Percentiles rank a stretch among this genome's conserved stretches.
phyloP scores from a whole-genome alignment of 1,139 yeast species.

The Nematodospora anomalae region DNA sequence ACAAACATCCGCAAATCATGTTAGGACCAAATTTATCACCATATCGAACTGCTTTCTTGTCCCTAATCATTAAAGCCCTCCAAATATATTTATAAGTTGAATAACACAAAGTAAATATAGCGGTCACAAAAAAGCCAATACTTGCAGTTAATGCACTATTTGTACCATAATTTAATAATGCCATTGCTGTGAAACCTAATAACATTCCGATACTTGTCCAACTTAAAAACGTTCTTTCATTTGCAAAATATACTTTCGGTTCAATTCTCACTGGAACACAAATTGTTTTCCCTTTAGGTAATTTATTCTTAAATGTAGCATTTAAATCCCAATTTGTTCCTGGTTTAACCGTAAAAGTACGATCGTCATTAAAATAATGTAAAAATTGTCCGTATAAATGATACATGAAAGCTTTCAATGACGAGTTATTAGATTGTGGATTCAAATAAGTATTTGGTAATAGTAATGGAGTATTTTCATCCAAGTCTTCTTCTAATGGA shows the following conservation, averaged over 20 bases:
- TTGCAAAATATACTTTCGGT: constrained; percentile 83
- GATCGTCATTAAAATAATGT: constrained; percentile 60
- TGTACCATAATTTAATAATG: constrained; percentile 70
- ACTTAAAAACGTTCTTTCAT: constrained; percentile 75
- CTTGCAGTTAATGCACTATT: constrained; percentile 75
- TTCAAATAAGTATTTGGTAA: constrained; percentile 37
- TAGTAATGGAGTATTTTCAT: constrained; percentile 42
- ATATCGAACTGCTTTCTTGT: constrained; percentile 77
- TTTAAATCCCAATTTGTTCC: constrained; percentile 76
- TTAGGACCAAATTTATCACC: constrained; percentile 90
- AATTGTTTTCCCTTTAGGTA: constrained; percentile 78
- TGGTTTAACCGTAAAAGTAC: constrained; percentile 70
- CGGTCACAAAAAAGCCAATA: constrained; percentile 83
- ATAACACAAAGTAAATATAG: constrained; percentile 70
- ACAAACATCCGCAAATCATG: constrained; percentile 71
- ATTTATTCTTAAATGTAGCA: constrained; percentile 45
- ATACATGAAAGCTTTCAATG: constrained; percentile 33
- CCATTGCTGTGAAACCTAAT: constrained; percentile 70
- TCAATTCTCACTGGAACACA: constrained; percentile 80
- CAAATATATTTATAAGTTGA: constrained; percentile 75
- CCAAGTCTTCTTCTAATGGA: constrained; percentile 51
- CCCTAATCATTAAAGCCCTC: constrained; percentile 82
- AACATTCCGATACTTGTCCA: constrained; percentile 77
- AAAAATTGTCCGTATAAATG: constrained; percentile 39
- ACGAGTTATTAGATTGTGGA: constrained; percentile 28